These are phyloP conservation scores for Zarea fungicola DNA, from an alignment of 2,329 filamentous ascomycete species.

Conservation along the genomic window DNA sequence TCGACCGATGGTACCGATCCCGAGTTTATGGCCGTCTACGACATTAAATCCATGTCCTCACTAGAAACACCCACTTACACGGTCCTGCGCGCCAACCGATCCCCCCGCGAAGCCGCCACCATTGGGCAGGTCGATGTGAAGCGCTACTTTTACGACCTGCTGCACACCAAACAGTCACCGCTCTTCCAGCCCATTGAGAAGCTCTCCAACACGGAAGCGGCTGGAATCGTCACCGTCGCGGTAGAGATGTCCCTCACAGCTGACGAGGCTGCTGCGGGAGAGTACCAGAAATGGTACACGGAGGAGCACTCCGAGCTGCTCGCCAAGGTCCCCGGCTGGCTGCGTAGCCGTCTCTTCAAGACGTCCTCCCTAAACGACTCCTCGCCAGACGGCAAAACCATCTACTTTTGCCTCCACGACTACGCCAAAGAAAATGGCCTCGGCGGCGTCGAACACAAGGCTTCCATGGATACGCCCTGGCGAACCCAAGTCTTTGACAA, in stretches of 20 bases:
- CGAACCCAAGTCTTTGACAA: constrained; percentile 52
- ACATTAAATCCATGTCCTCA: constrained; percentile 68
- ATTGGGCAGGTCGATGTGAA: constrained; percentile 59
- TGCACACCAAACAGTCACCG: constrained; percentile 50
- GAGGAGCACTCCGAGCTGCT: constrained; percentile 71
- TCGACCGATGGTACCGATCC: constrained; percentile 59
- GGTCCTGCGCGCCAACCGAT: constrained; percentile 53
- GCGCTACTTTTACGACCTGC: constrained; percentile 64
- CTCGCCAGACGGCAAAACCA: constrained; percentile 32
- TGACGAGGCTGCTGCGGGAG: constrained; percentile 43
- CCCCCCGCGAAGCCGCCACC: constrained; percentile 46
- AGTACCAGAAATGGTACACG: constrained; percentile 63
- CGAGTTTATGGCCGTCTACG: constrained; percentile 75
- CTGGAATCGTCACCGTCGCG: constrained; percentile 56
- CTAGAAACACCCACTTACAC: constrained; percentile 68
- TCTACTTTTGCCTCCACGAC: constrained; percentile 66
- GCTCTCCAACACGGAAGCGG: constrained; percentile 52
- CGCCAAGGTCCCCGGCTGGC: constrained; percentile 71
- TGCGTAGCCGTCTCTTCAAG: constrained; percentile 65
- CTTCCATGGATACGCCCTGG: constrained; percentile 59
- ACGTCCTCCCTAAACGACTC: constrained; percentile 58
- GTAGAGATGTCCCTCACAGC: constrained; percentile 53
- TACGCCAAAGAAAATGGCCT: constrained; percentile 64
- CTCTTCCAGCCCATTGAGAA: constrained; percentile 57
- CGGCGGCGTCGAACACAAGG: constrained; percentile 57